Base-by-base conservation (phyloP, 306 rosid species). In the Rosa persica region DNA sequence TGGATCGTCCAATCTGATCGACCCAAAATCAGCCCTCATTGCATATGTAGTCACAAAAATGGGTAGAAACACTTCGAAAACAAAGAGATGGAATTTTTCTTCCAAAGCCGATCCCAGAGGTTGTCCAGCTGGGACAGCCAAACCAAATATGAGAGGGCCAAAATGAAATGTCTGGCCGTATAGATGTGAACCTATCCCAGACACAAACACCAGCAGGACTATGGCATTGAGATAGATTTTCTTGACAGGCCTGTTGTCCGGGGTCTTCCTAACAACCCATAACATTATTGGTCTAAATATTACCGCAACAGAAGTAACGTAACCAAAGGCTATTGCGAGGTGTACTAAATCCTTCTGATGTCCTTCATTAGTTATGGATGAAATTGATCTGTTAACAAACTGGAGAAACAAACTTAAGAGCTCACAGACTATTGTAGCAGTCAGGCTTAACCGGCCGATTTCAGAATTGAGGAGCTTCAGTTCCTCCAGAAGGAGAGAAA, bases 81-180 rank as follows among this genome's bases (percentile, higher is more conserved):
- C 81, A 30, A 93, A 82, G 55, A 81, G 39, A 8, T 83, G 57
- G 43, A 90, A 55, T 65, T 85, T 88, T 20, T 86, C 82, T 27
- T 89, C 88, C 47, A 93, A 39, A 3, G 92, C 85, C 7, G 89
- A 86, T 38, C 93, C 96, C 39, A 88, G 57, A 0, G 92, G 93
- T 12, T 91, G 91, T 48, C 97, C 96, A 61, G 86, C 91, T 0
- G 92, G 93, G 23, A 90, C 87, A 5, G 87, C 74, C 73, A 93
- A 55, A 4, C 97, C 97, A 25, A 93, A 69, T 15, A 93, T 23
- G 38, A 83, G 80, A 68, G 90, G 90, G 12, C 97, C 96, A 4
- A 85, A 67, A 2, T 64, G 1, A 20, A 86, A 79, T 7, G 75
- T 52, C 57, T 86, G 91, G 16, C 69, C 68, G 27, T 80, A 71